Base-by-base conservation (phyloP, 2,329 filamentous ascomycete genomes). In the Chlorencoelia australis region DNA sequence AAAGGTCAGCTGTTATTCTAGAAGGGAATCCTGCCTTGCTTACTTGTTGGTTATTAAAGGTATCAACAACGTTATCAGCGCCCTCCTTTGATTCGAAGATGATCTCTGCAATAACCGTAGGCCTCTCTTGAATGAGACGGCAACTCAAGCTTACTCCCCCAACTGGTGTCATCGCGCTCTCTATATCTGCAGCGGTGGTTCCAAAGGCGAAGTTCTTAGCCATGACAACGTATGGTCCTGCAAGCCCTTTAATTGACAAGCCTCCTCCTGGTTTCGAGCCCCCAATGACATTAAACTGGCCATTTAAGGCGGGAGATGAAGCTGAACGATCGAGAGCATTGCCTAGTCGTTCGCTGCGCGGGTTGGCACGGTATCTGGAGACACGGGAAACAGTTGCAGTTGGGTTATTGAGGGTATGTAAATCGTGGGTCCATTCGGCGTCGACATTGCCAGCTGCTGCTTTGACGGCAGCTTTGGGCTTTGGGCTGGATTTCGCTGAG, bases 181-280 rank as follows among this genome's bases (percentile, higher is more conserved):
- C 82, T 41, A 91, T 85, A 53, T 91, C 84, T 19, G 80, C 82
- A 2, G 79, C 80, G 5, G 84, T 87, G 1, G 84, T 91, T 24
- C 84, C 84, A 2, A 75, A 75, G 9, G 83, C 84, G 55, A 91
- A 86, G 64, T 91, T 91, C 59, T 83, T 79, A 3, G 80, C 82
- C 55, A 85, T 71, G 16, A 91, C 72, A 13, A 73, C 71, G 49
- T 73, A 84, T 1, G 82, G 82, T 0, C 82, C 79, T 1, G 78
- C 78, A 7, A 80, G 63, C n/a, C 84, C 84, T 35, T 75, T 68
- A 46, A 91, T 88, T 22, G 70, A 77, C 30, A 89, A 70, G 14
- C 79, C 76, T 42, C 53, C 53, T 21, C 59, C 46, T 31, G 55
- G 45, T 33, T 56, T 57, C 13, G 54, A 52, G 36, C 51, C 56